Percentiles rank a stretch among this genome's conserved stretches.
Conservation (phyloP, 1,284 basidiomycete genomes). For the Leucoagaricus sp. region DNA sequence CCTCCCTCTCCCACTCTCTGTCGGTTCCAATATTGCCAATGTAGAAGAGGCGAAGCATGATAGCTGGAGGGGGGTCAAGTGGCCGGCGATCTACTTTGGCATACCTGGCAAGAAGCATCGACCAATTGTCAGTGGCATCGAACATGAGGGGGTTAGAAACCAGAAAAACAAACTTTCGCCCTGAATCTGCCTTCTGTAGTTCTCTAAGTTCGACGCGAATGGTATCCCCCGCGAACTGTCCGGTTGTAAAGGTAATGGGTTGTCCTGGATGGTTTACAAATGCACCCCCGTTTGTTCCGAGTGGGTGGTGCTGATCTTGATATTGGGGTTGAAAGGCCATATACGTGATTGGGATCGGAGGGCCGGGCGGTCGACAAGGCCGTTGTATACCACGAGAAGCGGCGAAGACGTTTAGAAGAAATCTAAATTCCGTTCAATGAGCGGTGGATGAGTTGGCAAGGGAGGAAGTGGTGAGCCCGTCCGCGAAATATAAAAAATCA, state of each 20-base stretch:
- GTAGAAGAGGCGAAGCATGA: constrained; percentile 46
- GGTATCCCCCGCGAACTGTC: constrained; percentile 53
- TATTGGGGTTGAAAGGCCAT: constrained; percentile 12
- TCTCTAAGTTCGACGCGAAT: constrained; percentile 56
- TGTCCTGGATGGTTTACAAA: constrained; percentile 5
- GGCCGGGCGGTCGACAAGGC: constrained; percentile 2
- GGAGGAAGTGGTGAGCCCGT: not conserved
- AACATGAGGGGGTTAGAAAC: constrained; percentile 12
- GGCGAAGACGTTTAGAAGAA: constrained; percentile 1
- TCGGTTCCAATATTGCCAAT: constrained; percentile 25
- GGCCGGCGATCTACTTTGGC: constrained; percentile 56
- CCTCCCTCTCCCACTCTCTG: constrained; percentile 26
- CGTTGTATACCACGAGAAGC: constrained; percentile 6
- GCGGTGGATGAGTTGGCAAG: not conserved
- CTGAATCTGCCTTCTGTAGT: constrained; percentile 58
- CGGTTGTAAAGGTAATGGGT: constrained; percentile 35
- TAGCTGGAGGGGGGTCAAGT: constrained; percentile 49
- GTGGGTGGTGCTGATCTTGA: constrained; percentile 13
- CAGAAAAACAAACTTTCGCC: constrained; percentile 48
- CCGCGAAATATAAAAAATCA: constrained; percentile 6
- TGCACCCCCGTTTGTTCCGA: constrained; percentile 8
- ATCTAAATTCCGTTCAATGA: not conserved
- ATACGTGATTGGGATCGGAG: constrained; percentile 4
- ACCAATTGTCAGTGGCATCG: not conserved
- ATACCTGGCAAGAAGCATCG: constrained; percentile 35